These are phyloP conservation scores for Nematocida sp. DNA, from an alignment of 371 early-diverging fungal genomes.

Conservation along the genomic window DNA sequence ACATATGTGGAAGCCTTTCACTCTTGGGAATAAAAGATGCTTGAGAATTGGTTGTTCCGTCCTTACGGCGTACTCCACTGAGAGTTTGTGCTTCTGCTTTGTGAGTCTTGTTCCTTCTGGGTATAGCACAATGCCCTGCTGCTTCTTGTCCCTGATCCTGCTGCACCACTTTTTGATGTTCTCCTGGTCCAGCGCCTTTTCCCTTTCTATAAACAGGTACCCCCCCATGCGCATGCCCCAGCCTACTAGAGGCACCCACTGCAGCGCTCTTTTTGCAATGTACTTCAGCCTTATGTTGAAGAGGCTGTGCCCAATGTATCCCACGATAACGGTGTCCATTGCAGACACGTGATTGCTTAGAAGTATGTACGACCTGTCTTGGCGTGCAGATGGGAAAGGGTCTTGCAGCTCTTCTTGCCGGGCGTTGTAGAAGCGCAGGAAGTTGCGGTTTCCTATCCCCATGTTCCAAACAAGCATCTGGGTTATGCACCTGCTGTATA, in stretches of 20 bases:
- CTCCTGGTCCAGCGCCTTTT: constrained; percentile 55
- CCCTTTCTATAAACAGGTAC: constrained; percentile 57
- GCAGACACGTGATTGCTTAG: constrained; percentile 63
- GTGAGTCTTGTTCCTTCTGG: constrained; percentile 63
- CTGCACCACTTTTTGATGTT: constrained; percentile 55
- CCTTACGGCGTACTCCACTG: constrained; percentile 67
- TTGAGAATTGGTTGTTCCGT: constrained; percentile 67
- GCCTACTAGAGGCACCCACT: constrained; percentile 60
- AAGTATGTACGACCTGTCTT: constrained; percentile 24
- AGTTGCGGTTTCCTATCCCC: not conserved
- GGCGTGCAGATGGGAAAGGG: not conserved
- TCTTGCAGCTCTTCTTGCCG: not conserved
- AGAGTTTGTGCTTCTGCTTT: constrained; percentile 54
- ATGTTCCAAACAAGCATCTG: not conserved
- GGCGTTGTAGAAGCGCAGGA: not conserved
- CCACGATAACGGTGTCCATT: constrained; percentile 58
- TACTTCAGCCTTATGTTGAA: constrained; percentile 53
- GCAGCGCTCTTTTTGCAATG: constrained; percentile 53
- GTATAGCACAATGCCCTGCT: constrained; percentile 59
- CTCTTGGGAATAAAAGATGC: constrained; percentile 72
- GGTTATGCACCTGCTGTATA: not conserved
- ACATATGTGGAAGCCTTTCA: constrained; percentile 69
- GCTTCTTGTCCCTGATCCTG: constrained; percentile 13
- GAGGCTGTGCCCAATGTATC: constrained; percentile 29
- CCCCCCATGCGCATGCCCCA: constrained; percentile 42